These are phyloP conservation scores for Papiliotrema laurentii DNA, from an alignment of 1,284 basidiomycete species.

Conservation along the genomic window DNA sequence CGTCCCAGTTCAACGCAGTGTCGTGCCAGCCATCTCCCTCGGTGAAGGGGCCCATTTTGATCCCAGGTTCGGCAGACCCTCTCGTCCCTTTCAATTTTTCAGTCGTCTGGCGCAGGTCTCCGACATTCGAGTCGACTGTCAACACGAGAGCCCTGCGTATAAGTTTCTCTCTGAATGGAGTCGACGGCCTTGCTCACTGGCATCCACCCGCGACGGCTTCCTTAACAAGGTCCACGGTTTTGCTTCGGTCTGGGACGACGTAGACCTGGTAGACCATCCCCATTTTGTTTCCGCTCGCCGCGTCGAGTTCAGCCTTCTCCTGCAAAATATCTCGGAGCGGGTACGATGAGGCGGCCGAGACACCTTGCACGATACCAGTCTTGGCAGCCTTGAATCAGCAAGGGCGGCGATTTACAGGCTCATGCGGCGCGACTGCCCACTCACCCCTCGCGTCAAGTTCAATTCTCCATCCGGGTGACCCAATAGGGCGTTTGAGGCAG, in stretches of 20 bases:
- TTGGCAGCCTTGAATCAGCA: slow-evolving; percentile 16
- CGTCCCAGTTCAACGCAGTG: slow-evolving; percentile 32
- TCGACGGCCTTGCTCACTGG: too few species aligned
- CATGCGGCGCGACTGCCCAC: too few species aligned
- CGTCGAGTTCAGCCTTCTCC: slow-evolving; percentile 23
- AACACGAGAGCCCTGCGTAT: slow-evolving; percentile 26
- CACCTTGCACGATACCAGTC: slow-evolving; percentile 39
- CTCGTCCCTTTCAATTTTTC: slow-evolving; percentile 22
- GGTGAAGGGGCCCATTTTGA: slow-evolving; percentile 15
- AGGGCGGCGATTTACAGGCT: too few species aligned
- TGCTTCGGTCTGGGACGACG: slow-evolving; percentile 29
- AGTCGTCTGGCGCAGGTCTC: slow-evolving; percentile 15
- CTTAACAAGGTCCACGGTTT: slow-evolving; percentile 41
- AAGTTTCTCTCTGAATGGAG: too few species aligned
- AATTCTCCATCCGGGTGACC: slow-evolving; percentile 53
- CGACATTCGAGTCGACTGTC: slow-evolving; percentile 26
- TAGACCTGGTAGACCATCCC: slow-evolving; percentile 36
- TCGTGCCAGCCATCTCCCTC: slow-evolving; percentile 24
- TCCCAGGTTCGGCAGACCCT: slow-evolving; percentile 20
- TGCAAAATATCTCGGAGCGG: slow-evolving; percentile 24
- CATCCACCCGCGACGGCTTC: slow-evolving; percentile 37
- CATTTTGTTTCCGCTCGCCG: slow-evolving; percentile 14
- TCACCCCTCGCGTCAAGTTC: slow-evolving; percentile 45
- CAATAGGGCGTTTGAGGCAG: slow-evolving; percentile 49
- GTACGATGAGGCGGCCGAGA: slow-evolving; percentile 40